Percentiles rank a stretch among this genome's conserved stretches.
Evolutionary conservation across 306 rosid genomes (phyloP).

Genomic region (Cucurbita moschata): DNA sequence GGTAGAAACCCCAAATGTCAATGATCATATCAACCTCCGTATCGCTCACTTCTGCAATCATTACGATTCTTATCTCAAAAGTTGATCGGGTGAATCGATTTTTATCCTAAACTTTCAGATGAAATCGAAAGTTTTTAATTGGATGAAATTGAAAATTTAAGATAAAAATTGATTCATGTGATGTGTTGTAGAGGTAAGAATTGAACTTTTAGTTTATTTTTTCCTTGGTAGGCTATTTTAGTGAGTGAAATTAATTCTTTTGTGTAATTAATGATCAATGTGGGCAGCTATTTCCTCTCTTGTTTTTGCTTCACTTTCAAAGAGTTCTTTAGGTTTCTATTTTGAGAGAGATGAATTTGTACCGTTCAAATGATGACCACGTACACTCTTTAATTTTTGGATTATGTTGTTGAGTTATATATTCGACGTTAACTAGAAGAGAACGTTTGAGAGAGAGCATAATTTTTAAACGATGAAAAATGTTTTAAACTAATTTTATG

Average conservation of each 20-base stretch:
- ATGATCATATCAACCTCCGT: constrained; percentile 1
- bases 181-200: background rate
- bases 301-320: background rate
- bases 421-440: too few species aligned
- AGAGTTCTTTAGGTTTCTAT: background rate
- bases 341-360: background rate
- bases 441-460: too few species aligned
- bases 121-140: too few species aligned
- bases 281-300: background rate
- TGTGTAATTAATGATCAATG: constrained; percentile 2
- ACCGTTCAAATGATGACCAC: background rate
- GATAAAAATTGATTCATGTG: background rate
- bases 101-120: background rate
- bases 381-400: too few species aligned
- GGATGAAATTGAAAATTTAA: background rate
- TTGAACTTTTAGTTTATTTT: background rate
- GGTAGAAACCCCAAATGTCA: constrained; percentile 55
- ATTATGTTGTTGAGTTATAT: too few species aligned
- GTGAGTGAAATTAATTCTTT: constrained; percentile 4
- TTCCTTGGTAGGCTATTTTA: background rate
- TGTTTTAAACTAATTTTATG: too few species aligned
- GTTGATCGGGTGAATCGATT: background rate
- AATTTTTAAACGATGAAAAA: too few species aligned
- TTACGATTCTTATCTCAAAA: too few species aligned
- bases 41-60: too few species aligned